These are phyloP conservation scores for Hordeum vulgare DNA, from an alignment of 176 grass and related monocot species.

Conservation along the genomic window DNA sequence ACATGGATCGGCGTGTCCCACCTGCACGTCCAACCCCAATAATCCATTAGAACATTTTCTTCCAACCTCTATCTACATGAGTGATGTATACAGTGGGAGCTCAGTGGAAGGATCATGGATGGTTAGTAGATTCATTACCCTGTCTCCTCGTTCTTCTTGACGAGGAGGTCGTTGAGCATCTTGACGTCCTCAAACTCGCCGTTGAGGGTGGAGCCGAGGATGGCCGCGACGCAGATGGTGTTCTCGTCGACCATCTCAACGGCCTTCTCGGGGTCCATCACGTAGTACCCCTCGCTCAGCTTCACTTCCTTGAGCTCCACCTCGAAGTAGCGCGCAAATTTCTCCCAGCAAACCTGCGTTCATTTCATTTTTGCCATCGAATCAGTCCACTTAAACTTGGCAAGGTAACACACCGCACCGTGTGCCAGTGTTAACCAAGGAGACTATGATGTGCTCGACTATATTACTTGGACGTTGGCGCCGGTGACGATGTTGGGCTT, in stretches of 20 bases:
- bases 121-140: constrained; percentile 24
- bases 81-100: too few species aligned
- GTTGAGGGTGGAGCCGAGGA: constrained; percentile 87
- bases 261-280: constrained; percentile 76
- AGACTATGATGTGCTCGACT: background rate
- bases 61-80: too few species aligned
- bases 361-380: background rate
- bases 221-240: constrained; percentile 90
- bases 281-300: constrained; percentile 67
- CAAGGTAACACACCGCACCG: background rate
- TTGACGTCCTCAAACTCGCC: constrained; percentile 93
- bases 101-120: too few species aligned
- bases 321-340: constrained; percentile 90
- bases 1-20: constrained; percentile 96
- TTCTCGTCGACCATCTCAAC: constrained; percentile 89
- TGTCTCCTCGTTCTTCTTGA: constrained; percentile 69
- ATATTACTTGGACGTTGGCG: constrained; percentile 66
- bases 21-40: constrained; percentile 18
- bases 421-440: background rate
- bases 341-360: constrained; percentile 86
- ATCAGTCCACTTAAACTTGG: background rate
- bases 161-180: constrained; percentile 69
- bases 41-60: background rate
- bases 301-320: constrained; percentile 94
- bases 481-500: constrained; percentile 92